These are phyloP conservation scores for Didymella sp. DNA, from an alignment of 2,329 filamentous ascomycete genomes.

Conservation along the genomic window DNA sequence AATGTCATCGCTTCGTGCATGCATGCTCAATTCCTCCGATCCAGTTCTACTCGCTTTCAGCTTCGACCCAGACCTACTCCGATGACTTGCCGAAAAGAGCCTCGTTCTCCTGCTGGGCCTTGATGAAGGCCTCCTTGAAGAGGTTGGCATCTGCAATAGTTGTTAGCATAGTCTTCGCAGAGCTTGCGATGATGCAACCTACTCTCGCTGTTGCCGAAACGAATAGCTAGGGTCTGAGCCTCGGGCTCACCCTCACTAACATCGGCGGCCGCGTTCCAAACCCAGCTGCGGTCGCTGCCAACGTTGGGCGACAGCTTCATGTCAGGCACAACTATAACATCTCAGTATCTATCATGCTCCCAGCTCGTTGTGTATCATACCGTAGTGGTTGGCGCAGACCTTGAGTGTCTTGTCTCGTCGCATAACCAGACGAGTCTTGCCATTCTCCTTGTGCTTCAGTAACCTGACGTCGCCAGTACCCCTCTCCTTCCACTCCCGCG, in stretches of 20 bases:
- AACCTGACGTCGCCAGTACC: constrained; percentile 95
- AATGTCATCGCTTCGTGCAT: constrained; percentile 40
- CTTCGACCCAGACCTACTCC: constrained; percentile 50
- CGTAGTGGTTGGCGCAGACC: constrained; percentile 99
- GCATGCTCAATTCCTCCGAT: constrained; percentile 23
- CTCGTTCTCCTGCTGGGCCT: constrained; percentile 96
- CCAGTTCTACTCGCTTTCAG: constrained; percentile 12
- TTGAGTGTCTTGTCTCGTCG: constrained; percentile 99
- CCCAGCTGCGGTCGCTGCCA: constrained; percentile 97
- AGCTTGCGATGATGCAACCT: constrained; percentile 34
- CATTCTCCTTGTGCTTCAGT: constrained; percentile 98
- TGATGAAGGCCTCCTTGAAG: constrained; percentile 97
- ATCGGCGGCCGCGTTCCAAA: constrained; percentile 98
- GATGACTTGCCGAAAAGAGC: constrained; percentile 69
- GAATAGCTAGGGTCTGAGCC: constrained; percentile 93
- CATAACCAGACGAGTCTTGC: constrained; percentile 98
- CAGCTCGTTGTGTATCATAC: constrained; percentile 61
- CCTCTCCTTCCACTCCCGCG: constrained; percentile 98
- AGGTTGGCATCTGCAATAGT: constrained; percentile 81
- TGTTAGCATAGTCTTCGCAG: not conserved
- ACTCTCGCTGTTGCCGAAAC: constrained; percentile 98
- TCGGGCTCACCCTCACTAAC: constrained; percentile 98
- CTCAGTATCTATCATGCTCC: constrained; percentile 28
- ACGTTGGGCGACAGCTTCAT: constrained; percentile 99
- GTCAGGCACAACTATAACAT: constrained; percentile 80